A percentile compares a stretch with the other conserved stretches of the same genome.
Evolutionary conservation across 1,139 yeast genomes (phyloP).

Genomic region (Magnusiomyces tetraspermus): DNA sequence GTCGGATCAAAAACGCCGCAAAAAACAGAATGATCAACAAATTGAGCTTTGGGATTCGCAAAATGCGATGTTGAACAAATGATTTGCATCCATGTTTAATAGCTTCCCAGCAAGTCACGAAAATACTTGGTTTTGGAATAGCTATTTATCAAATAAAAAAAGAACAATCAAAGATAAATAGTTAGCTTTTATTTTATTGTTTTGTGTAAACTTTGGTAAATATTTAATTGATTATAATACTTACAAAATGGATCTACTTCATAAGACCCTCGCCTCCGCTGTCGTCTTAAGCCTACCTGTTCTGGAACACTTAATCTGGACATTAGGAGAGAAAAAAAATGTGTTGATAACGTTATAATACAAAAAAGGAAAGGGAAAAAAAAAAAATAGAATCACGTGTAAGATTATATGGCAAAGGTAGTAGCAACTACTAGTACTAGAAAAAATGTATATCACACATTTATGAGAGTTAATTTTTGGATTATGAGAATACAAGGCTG

Average conservation of each 20-base stretch:
- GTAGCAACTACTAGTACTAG: too few species aligned
- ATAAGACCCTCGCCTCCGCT: slow-evolving; percentile 1
- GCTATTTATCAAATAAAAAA: too few species aligned
- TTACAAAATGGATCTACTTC: not conserved
- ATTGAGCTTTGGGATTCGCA: slow-evolving; percentile 30
- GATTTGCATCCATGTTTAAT: not conserved
- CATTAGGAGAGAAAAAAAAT: not conserved
- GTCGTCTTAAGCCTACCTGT: not conserved
- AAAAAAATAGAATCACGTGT: too few species aligned
- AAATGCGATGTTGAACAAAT: slow-evolving; percentile 19
- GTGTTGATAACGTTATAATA: too few species aligned
- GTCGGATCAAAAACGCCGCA: slow-evolving; percentile 27
- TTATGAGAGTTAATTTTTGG: too few species aligned
- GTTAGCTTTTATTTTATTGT: too few species aligned
- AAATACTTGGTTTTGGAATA: not conserved
- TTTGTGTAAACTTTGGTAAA: not conserved
- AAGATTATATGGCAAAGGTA: too few species aligned
- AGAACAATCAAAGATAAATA: too few species aligned
- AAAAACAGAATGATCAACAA: slow-evolving; percentile 29
- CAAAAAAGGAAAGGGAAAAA: too few species aligned
- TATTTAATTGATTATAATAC: not conserved
- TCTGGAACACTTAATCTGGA: not conserved
- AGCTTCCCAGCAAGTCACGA: not conserved
- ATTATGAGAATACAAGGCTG: too few species aligned
- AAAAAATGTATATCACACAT: too few species aligned